A percentile compares a stretch with the other conserved stretches of the same genome.
Evolutionary conservation across 75 land plant species (phyloP).

Genomic region (Gnetum montanum): DNA sequence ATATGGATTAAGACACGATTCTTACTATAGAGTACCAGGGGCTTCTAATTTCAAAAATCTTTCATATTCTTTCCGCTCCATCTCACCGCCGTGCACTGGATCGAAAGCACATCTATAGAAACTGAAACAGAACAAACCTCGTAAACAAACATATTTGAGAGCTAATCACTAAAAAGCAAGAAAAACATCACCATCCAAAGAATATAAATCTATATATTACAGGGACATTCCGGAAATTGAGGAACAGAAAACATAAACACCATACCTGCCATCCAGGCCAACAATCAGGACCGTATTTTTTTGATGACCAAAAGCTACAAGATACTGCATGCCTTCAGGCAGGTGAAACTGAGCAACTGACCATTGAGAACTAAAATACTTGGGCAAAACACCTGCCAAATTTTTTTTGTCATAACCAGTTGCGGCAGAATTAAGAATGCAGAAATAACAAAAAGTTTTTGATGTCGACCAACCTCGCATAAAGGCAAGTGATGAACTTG

Average conservation of each 20-base stretch:
- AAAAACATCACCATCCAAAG: no score
- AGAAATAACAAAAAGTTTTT: background rate
- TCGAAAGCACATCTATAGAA: conserved; percentile 79
- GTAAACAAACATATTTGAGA: no score
- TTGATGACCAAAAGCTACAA: conserved; percentile 80
- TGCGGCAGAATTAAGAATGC: background rate
- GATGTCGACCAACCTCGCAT: conserved; percentile 82
- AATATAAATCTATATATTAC: no score
- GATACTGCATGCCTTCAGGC: conserved; percentile 46
- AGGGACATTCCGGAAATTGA: no score
- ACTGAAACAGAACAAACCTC: conserved; percentile 22
- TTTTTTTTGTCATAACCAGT: no score
- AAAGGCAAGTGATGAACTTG: conserved; percentile 78
- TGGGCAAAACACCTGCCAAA: conserved; percentile 65
- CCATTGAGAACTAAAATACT: conserved; percentile 89
- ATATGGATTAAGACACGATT: no score
- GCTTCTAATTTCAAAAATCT: conserved; percentile 35
- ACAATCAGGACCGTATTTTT: conserved; percentile 52
- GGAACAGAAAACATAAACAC: no score
- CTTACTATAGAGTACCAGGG: no score
- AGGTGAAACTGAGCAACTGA: conserved; percentile 83
- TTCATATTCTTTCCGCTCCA: conserved; percentile 47
- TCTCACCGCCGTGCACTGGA: conserved; percentile 61
- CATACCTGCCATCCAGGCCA: conserved; percentile 81
- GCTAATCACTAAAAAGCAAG: no score